Evolutionary conservation across 129 eudicot species (phyloP).

Genomic region (Flaveria bidentis): DNA sequence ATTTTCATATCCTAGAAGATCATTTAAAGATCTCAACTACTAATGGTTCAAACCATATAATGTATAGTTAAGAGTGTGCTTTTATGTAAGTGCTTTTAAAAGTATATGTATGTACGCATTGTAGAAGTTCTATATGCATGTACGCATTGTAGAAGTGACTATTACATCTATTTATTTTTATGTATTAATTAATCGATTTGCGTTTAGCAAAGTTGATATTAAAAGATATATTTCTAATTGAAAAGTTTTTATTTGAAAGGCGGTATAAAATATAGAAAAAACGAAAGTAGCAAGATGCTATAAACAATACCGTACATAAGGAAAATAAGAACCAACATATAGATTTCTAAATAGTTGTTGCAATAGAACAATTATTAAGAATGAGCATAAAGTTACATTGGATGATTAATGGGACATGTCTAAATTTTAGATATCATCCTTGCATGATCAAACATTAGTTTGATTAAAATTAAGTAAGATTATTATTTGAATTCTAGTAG

Average conservation of each 20-base stretch:
- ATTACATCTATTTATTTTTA: neutral
- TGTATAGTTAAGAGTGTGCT: neutral
- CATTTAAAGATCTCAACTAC: slow-evolving; percentile 2
- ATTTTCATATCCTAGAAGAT: neutral
- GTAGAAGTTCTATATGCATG: neutral
- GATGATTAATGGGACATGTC: no score
- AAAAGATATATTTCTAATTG: no score
- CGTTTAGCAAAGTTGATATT: no score
- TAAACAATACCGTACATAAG: no score
- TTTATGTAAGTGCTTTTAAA: neutral
- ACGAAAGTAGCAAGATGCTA: no score
- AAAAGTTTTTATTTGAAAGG: no score
- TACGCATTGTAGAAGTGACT: neutral
- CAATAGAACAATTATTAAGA: no score
- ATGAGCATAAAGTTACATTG: no score
- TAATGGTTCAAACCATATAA: neutral
- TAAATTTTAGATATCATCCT: neutral
- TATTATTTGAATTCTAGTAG: neutral
- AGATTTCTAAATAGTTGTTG: no score
- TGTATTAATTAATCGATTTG: no score
- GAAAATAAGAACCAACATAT: no score
- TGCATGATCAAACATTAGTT: neutral
- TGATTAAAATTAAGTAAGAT: neutral
- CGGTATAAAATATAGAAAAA: no score
- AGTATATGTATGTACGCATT: neutral